Conservation (phyloP, 2,329 filamentous ascomycete genomes). For the Trichoderma aggressivum region DNA sequence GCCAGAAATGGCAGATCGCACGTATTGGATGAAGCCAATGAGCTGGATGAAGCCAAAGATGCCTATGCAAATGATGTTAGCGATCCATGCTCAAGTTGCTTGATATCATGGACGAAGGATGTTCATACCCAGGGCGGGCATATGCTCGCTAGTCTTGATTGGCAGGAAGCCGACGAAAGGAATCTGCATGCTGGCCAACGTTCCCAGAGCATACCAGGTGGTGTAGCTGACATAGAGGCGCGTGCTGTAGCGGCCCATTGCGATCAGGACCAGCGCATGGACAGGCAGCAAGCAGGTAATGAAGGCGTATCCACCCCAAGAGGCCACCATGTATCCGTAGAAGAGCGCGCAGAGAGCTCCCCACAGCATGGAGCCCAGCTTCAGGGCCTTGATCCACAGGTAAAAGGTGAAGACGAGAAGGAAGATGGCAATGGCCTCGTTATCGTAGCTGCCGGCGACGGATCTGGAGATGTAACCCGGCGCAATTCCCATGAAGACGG, state of each 20-base stretch:
- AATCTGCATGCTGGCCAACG: constrained; percentile 97
- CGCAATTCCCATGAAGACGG: constrained; percentile 94
- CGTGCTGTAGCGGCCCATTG: constrained; percentile 94
- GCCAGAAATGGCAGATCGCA: constrained; percentile 81
- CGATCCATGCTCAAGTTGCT: background rate
- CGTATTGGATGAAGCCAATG: constrained; percentile 85
- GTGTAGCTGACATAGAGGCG: constrained; percentile 95
- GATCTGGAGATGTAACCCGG: constrained; percentile 98
- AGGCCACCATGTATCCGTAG: constrained; percentile 99
- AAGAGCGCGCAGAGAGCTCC: constrained; percentile 90
- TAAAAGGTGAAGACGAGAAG: constrained; percentile 97
- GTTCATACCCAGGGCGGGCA: constrained; percentile 82
- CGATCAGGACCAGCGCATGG: constrained; percentile 88
- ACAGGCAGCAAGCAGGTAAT: constrained; percentile 96
- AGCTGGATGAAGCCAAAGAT: constrained; percentile 95
- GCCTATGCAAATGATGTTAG: constrained; percentile 46
- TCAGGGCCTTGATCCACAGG: constrained; percentile 98
- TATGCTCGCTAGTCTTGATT: constrained; percentile 95
- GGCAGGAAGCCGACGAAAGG: constrained; percentile 97
- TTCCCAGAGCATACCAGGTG: constrained; percentile 96
- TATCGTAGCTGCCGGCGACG: constrained; percentile 97
- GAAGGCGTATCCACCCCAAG: constrained; percentile 99
- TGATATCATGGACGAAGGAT: constrained; percentile 22
- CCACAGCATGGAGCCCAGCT: constrained; percentile 95
- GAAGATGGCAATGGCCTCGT: constrained; percentile 99